Conservation (phyloP, 1,284 basidiomycete species). For the Melampsora americana region DNA sequence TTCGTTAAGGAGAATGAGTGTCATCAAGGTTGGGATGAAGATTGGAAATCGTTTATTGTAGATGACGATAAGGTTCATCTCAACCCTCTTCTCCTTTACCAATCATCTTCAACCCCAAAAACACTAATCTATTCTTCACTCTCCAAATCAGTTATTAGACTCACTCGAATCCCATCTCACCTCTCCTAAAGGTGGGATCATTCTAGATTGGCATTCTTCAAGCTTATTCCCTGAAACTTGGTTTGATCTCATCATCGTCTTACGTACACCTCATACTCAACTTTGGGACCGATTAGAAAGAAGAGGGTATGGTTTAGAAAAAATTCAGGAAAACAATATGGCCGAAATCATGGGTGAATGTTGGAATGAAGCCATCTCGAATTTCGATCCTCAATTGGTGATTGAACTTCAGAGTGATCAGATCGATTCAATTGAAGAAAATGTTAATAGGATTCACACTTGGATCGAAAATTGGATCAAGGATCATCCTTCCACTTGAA, state of each 20-base stretch:
- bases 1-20: conserved; percentile 78
- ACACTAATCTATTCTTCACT: not conserved
- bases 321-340: conserved; percentile 97
- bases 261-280: conserved; percentile 79
- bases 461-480: conserved; percentile 79
- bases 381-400: conserved; percentile 79
- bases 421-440: conserved; percentile 76
- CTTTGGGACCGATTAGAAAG: conserved; percentile 94
- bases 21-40: conserved; percentile 81
- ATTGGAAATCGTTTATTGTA: conserved; percentile 90
- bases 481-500: conserved; percentile 54
- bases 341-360: conserved; percentile 97
- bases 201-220: conserved; percentile 97
- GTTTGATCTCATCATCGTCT: conserved; percentile 92
- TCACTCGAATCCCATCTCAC: conserved; percentile 60
- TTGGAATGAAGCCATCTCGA: conserved; percentile 77
- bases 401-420: conserved; percentile 79
- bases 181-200: conserved; percentile 67
- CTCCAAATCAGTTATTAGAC: conserved; percentile 72
- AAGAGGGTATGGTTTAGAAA: conserved; percentile 79
- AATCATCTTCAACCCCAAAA: not conserved
- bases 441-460: conserved; percentile 74
- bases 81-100: not conserved
- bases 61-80: conserved; percentile 82
- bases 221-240: conserved; percentile 92